Evolutionary conservation across 495 filamentous ascomycete species (phyloP), one percentile per base, ranked within the genome.

Genomic region (Aspergillus incahuasiensis): DNA sequence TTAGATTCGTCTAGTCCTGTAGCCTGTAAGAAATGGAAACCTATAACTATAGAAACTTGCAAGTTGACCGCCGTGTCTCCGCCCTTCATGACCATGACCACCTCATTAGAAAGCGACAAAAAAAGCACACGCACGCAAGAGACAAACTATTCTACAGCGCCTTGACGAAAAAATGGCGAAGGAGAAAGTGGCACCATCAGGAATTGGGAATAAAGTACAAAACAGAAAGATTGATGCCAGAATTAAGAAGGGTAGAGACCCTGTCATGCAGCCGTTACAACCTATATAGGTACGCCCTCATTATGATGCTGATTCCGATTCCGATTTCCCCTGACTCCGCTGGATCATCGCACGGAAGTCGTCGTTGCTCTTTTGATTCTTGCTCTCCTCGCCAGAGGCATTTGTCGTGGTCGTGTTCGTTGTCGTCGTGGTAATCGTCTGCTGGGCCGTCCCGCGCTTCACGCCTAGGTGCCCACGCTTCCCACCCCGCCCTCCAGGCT

Each of bases 281-380:
- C 48, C 48, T 40, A 48, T 40, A 48, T 19, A 9, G 44, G 21
- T 22, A 20, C 42, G 13, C 47, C 47, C 32, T 49, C 48, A 32
- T 52, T 55, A 45, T 51, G 43, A 74, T 35, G 32, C 32, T 35
- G 32, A 35, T 35, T 35, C 32, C 32, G 32, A 35, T 9, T 35
- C 12, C 32, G 32, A 12, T 57, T 69, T 64, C 60, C 51, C 48
- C 43, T 59, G 66, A 59, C 63, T 71, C 56, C 63, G 59, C 63
- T 71, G 67, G 62, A 92, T 84, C 84, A 96, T 82, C 35, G 81
- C 82, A 63, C 86, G 89, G 72, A 96, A 96, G 73, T 95, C 91
- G 47, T 86, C 87, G 74, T 97, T 96, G 66, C 80, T 91, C 80
- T 91, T 92, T 53, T 68, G 77, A 48, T 64, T 68, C 52, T 68